Evolutionary conservation across 495 filamentous ascomycete species (phyloP).

Genomic region (Eremomyces bilateralis): DNA sequence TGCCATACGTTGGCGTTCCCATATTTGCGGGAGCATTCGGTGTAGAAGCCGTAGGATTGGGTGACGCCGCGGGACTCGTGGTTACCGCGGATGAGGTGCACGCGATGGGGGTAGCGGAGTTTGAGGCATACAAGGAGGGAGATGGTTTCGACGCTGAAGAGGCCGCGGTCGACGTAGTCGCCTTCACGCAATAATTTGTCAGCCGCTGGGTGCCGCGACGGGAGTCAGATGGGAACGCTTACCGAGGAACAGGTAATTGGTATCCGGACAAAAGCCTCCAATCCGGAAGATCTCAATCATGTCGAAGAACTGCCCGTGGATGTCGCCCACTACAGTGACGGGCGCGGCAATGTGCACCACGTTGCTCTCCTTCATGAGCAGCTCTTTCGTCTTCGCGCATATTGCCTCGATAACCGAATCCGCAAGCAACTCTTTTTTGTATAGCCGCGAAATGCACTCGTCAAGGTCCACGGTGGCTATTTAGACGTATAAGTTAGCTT

Average conservation of each 20-base stretch:
- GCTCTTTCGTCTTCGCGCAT: slow-evolving; percentile 95
- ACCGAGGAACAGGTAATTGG: slow-evolving; percentile 96
- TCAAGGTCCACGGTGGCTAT: slow-evolving; percentile 91
- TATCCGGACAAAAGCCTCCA: slow-evolving; percentile 87
- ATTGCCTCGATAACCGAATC: slow-evolving; percentile 98
- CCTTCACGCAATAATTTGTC: slow-evolving; percentile 24
- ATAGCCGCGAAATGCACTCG: slow-evolving; percentile 88
- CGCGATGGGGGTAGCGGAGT: slow-evolving; percentile 73
- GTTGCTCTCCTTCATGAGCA: slow-evolving; percentile 99
- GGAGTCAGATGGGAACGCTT: slow-evolving; percentile 9
- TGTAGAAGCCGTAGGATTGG: slow-evolving; percentile 98
- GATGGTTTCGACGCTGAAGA: slow-evolving; percentile 95
- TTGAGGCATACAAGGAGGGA: slow-evolving; percentile 89
- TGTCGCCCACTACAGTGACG: slow-evolving; percentile 96
- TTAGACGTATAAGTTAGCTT: neutral
- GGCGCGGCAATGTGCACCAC: slow-evolving; percentile 92
- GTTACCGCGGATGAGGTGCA: slow-evolving; percentile 87
- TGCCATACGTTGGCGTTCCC: slow-evolving; percentile 98
- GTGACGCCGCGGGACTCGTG: slow-evolving; percentile 95
- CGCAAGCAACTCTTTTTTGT: slow-evolving; percentile 86
- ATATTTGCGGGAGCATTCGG: slow-evolving; percentile 92
- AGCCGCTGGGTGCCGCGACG: neutral
- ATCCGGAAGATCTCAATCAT: slow-evolving; percentile 98
- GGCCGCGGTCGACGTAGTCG: slow-evolving; percentile 92
- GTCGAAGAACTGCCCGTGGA: slow-evolving; percentile 97